Evolutionary conservation across 2,329 filamentous ascomycete genomes (phyloP).

Genomic region (Immersiporthe knoxdaviesiana): DNA sequence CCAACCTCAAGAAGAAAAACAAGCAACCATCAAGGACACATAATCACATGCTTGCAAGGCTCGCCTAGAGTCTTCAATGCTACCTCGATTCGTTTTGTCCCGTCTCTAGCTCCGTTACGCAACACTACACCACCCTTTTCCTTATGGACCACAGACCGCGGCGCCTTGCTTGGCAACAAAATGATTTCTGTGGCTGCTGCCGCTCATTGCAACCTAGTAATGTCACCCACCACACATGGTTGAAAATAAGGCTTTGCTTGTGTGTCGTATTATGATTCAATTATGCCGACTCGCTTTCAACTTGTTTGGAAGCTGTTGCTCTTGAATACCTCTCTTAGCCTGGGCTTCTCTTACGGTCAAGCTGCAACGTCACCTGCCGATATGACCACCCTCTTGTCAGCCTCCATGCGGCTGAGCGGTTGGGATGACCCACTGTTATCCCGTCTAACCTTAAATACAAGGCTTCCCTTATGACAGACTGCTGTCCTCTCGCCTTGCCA

Average conservation of each 20-base stretch:
- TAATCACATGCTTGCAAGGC: neutral
- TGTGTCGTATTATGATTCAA: neutral
- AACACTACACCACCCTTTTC: neutral
- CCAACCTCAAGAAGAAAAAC: neutral
- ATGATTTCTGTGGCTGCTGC: neutral
- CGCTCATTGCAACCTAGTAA: neutral
- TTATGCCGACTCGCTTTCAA: neutral
- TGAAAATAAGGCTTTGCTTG: neutral
- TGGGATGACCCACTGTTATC: neutral
- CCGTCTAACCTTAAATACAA: neutral
- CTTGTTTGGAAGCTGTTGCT: neutral
- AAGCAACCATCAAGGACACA: neutral
- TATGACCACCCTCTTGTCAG: neutral
- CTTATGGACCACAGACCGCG: neutral
- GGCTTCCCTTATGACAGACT: neutral
- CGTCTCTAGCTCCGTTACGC: neutral
- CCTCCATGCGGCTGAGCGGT: neutral
- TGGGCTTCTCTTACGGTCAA: neutral
- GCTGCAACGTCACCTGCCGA: neutral
- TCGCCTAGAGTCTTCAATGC: neutral
- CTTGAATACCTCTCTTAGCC: neutral
- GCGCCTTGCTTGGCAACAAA: neutral
- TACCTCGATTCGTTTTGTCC: no score
- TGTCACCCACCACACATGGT: neutral
- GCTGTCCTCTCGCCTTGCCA: neutral